Conservation (phyloP, 352 stramenopile genomes). For the Phytophthora pisi region DNA sequence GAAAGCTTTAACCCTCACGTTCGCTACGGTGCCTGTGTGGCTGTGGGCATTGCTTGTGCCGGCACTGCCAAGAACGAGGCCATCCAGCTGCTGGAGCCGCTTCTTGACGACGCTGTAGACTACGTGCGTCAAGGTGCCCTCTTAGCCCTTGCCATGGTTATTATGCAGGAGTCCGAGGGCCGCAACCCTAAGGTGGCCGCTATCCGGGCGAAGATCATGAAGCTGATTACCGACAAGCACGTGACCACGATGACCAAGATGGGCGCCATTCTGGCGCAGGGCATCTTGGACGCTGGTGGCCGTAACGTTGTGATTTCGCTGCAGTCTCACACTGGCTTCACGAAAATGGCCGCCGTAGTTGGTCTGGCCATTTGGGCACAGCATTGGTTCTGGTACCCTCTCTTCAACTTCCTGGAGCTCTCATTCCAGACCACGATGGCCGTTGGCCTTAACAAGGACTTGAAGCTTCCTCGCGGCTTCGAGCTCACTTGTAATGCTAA, state of each 20-base stretch:
- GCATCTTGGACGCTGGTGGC: conserved; percentile 97
- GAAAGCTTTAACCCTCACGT: conserved; percentile 99
- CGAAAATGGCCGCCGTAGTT: conserved; percentile 97
- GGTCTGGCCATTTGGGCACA: conserved; percentile 97
- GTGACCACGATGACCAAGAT: conserved; percentile 99
- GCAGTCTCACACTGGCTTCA: conserved; percentile 96
- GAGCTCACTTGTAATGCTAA: conserved; percentile 93
- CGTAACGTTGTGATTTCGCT: conserved; percentile 97
- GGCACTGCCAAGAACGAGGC: conserved; percentile 97
- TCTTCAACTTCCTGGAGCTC: conserved; percentile 98
- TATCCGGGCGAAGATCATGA: conserved; percentile 87
- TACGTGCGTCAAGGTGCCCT: conserved; percentile 98
- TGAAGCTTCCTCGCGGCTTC: conserved; percentile 97
- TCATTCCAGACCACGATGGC: conserved; percentile 96
- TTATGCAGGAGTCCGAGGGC: conserved; percentile 97
- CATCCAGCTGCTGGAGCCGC: conserved; percentile 96
- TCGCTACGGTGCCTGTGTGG: conserved; percentile 98
- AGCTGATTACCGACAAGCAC: conserved; percentile 97
- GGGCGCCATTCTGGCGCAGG: conserved; percentile 97
- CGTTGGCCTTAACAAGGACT: conserved; percentile 97
- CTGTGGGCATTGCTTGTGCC: conserved; percentile 98
- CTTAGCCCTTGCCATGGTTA: conserved; percentile 97
- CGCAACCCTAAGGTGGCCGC: conserved; percentile 86
- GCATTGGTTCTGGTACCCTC: conserved; percentile 99
- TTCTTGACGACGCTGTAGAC: conserved; percentile 98